These are phyloP conservation scores for Myxozyma neotropica DNA, from an alignment of 805 yeast genomes.

Conservation along the genomic window DNA sequence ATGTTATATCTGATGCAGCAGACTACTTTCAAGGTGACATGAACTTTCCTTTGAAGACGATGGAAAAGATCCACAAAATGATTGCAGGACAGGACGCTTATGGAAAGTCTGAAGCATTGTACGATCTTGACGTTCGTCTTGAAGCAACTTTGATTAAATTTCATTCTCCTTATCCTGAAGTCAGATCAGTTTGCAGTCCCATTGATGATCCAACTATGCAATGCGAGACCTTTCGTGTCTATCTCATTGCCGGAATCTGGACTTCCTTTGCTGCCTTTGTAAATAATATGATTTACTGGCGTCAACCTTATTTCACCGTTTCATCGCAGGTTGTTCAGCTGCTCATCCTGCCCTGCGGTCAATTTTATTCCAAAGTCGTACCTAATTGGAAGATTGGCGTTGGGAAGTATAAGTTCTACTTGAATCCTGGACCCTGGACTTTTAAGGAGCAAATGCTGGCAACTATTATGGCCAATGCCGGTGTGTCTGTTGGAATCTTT, in stretches of 20 bases:
- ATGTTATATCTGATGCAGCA: constrained; percentile 45
- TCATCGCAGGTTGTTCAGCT: constrained; percentile 59
- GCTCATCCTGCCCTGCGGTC: constrained; percentile 62
- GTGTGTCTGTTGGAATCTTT: constrained; percentile 11
- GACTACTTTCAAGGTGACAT: constrained; percentile 49
- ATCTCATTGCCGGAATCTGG: constrained; percentile 55
- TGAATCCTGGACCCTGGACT: constrained; percentile 69
- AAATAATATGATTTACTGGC: constrained; percentile 59
- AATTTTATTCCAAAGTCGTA: constrained; percentile 46
- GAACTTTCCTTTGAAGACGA: constrained; percentile 48
- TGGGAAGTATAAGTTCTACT: constrained; percentile 47
- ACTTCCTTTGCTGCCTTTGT: constrained; percentile 58
- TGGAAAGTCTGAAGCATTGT: constrained; percentile 1
- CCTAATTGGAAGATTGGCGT: constrained; percentile 50
- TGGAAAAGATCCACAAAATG: constrained; percentile 40
- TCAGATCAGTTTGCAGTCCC: constrained; percentile 43
- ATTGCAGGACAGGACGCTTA: constrained; percentile 18
- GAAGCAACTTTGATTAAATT: constrained; percentile 49
- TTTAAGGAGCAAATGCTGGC: constrained; percentile 67
- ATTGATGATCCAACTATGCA: constrained; percentile 51
- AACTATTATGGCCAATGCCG: constrained; percentile 45
- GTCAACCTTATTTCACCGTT: constrained; percentile 56
- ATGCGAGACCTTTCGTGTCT: constrained; percentile 56
- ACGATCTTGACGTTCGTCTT: constrained; percentile 43
- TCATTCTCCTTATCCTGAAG: constrained; percentile 62